Evolutionary conservation across 371 early-diverging fungal genomes (phyloP).

Genomic region (Circinella minor): DNA sequence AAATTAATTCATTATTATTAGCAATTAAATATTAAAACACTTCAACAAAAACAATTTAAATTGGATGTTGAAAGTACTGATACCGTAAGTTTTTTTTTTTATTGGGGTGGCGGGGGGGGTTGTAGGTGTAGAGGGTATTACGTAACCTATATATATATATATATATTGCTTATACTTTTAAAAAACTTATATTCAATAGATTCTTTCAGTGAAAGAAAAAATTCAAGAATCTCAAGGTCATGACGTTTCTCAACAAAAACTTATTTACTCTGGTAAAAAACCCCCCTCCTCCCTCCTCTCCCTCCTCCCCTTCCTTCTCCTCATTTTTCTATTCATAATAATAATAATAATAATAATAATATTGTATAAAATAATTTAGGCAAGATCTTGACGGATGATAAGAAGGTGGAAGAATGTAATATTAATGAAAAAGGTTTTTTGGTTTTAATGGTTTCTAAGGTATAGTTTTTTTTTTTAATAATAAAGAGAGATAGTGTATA

Average conservation of each 20-base stretch:
- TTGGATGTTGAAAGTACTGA: slow-evolving; percentile 81
- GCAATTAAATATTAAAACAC: slow-evolving; percentile 90
- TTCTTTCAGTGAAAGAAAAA: slow-evolving; percentile 78
- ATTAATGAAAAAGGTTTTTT: slow-evolving; percentile 91
- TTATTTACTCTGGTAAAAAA: slow-evolving; percentile 79
- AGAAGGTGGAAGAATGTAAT: slow-evolving; percentile 76
- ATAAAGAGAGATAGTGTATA: not conserved
- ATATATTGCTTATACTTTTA: no score
- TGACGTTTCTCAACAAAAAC: slow-evolving; percentile 78
- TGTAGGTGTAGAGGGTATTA: no score
- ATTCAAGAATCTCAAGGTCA: slow-evolving; percentile 75
- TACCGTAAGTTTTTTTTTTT: slow-evolving; percentile 53
- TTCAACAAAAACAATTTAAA: slow-evolving; percentile 82
- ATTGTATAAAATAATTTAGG: slow-evolving; percentile 51
- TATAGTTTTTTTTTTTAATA: slow-evolving; percentile 24
- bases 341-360: no score
- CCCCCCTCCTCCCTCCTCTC: no score
- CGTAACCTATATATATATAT: not conserved
- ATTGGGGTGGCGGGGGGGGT: no score
- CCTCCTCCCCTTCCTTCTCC: no score
- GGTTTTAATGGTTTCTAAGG: slow-evolving; percentile 95
- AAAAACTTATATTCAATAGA: slow-evolving; percentile 52
- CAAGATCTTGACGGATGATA: slow-evolving; percentile 85
- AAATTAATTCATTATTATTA: slow-evolving; percentile 10
- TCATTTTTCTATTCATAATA: no score